A percentile compares a stretch with the other conserved stretches of the same genome.
Conservation (phyloP, 2,329 filamentous ascomycete genomes). For the Claviceps lovelessii region DNA sequence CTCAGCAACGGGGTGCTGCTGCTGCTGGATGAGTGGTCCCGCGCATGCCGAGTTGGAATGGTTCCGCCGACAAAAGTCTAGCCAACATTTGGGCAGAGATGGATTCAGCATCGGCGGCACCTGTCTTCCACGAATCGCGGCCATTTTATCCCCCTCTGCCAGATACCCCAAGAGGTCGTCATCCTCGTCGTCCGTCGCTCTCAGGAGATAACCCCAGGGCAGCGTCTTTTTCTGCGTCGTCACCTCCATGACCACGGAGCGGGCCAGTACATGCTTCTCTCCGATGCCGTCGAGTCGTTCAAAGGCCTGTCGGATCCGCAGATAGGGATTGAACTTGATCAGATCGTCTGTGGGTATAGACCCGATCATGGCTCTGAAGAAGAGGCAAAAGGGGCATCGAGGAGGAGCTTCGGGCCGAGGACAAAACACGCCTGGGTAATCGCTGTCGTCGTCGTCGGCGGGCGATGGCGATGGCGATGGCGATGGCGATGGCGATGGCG, state of each 20-base stretch:
- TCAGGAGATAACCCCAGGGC: slow-evolving; percentile 24
- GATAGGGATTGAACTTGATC: slow-evolving; percentile 20
- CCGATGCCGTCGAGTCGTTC: slow-evolving; percentile 20
- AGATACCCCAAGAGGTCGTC: slow-evolving; percentile 8
- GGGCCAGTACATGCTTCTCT: slow-evolving; percentile 23
- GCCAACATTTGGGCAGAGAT: slow-evolving; percentile 19
- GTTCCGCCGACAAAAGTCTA: slow-evolving; percentile 20
- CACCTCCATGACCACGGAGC: slow-evolving; percentile 22
- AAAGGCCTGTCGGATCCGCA: slow-evolving; percentile 24
- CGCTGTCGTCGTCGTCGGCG: background rate
- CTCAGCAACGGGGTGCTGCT: slow-evolving; percentile 11
- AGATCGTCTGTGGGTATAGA: slow-evolving; percentile 12
- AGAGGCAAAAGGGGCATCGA: slow-evolving; percentile 23
- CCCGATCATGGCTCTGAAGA: slow-evolving; percentile 23
- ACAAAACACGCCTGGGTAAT: background rate
- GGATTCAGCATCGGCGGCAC: slow-evolving; percentile 18
- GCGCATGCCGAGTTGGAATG: slow-evolving; percentile 15
- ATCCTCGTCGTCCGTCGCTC: slow-evolving; percentile 13
- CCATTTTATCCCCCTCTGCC: slow-evolving; percentile 3
- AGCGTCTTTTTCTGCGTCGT: slow-evolving; percentile 21
- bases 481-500: slow-evolving; percentile 3
- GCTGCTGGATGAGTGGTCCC: slow-evolving; percentile 1
- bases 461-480: slow-evolving; percentile 11
- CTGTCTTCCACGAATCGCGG: slow-evolving; percentile 17
- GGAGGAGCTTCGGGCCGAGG: background rate